These are phyloP conservation scores for Rhodotorula graminis DNA, from an alignment of 768 basidiomycete genomes.

Conservation along the genomic window DNA sequence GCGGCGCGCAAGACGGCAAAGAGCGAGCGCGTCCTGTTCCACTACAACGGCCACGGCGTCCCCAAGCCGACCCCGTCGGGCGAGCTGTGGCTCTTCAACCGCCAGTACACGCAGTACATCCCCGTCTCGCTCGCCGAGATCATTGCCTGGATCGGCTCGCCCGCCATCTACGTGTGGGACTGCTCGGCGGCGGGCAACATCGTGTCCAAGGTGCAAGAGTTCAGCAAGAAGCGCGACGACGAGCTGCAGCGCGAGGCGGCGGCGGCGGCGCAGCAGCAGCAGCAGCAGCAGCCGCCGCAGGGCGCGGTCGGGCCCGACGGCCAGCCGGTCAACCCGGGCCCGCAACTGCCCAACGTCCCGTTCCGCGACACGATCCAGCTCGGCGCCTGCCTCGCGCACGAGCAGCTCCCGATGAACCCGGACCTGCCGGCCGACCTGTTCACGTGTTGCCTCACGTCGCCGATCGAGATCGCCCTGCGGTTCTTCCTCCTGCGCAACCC, in stretches of 20 bases:
- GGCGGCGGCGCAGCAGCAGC: constrained; percentile 52
- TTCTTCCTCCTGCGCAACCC: constrained; percentile 85
- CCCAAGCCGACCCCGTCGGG: constrained; percentile 90
- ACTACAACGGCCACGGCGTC: constrained; percentile 98
- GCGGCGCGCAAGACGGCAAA: constrained; percentile 79
- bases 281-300: constrained; percentile 46
- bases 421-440: constrained; percentile 96
- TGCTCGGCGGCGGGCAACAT: constrained; percentile 96
- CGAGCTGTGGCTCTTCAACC: constrained; percentile 98
- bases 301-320: constrained; percentile 28
- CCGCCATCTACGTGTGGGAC: constrained; percentile 98
- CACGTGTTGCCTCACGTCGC: constrained; percentile 94
- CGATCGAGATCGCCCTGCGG: constrained; percentile 93
- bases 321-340: constrained; percentile 21
- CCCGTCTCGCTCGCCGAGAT: constrained; percentile 91
- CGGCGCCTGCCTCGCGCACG: constrained; percentile 85
- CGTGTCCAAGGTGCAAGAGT: constrained; percentile 73
- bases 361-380: constrained; percentile 87
- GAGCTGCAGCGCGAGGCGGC: constrained; percentile 44
- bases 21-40: constrained; percentile 88
- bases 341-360: constrained; percentile 50
- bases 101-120: constrained; percentile 95
- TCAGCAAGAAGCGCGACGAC: constrained; percentile 48
- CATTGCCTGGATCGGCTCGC: constrained; percentile 87
- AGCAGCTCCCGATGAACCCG: constrained; percentile 87